Base-by-base conservation (phyloP, 2,329 filamentous ascomycete genomes). In the Ustilaginoidea virens region DNA sequence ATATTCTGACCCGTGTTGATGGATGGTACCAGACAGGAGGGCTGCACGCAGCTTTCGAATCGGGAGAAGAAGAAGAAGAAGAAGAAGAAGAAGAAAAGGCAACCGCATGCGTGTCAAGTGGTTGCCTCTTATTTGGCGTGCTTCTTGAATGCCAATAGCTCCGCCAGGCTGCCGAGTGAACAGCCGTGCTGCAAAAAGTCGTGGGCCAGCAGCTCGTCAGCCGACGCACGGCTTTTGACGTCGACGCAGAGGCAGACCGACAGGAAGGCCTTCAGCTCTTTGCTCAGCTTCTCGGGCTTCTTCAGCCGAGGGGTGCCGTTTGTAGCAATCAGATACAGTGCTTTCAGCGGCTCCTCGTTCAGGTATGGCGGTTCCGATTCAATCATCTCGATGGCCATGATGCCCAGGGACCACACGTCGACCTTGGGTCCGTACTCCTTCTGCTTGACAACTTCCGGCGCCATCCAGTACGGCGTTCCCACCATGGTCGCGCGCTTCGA, bases 331-430 rank as follows among this genome's bases (percentile, higher is more conserved):
- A 98, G 70, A 53, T 93, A 98, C 26, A 98, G 69, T 6, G 90
- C 90, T 65, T 96, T 96, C 32, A 98, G 70, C 0, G 90, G 90
- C 55, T 96, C 87, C 56, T 96, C 90, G 56, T 96, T 96, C 21
- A 96, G 71, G 53, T 98, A 98, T 0, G 90, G 90, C 5, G 90
- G 90, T 55, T 98, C 90, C 12, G 83, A 92, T 53, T 98, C 90
- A 47, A 96, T 96, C 90, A 98, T 94, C 58, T 98, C 90, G 47
- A 98, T 96, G 15, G 90, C 87, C 90, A 96, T 98, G 58, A 98
- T 98, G 47, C 90, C 90, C 36, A 98, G 63, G 17, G 86, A 94
- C 90, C 90, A 98, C 49, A 96, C 93, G 49, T 98, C 90, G 37
- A 96, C 90, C 65, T 96, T 96, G 48, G 81, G 80, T 22, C 87